Evolutionary conservation across 805 yeast genomes (phyloP).

Genomic region (Pichia cephalocereana): DNA sequence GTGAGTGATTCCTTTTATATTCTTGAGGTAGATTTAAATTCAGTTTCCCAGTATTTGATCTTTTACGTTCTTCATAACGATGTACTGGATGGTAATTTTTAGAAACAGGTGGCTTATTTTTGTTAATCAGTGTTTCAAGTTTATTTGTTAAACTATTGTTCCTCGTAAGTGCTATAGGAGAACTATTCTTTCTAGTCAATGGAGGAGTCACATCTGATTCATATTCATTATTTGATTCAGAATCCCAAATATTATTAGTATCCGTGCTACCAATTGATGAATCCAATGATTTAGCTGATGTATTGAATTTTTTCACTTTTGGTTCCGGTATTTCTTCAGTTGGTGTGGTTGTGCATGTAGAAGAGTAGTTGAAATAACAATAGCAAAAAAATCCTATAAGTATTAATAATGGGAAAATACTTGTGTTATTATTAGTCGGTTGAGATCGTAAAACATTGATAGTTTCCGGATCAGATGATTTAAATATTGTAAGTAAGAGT

Average conservation of each 20-base stretch:
- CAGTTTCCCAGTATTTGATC: not conserved
- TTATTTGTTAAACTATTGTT: not conserved
- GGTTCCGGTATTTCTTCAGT: no score
- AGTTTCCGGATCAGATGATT: not conserved
- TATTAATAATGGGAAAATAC: no score
- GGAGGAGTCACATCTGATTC: conserved; percentile 1
- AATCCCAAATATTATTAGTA: not conserved
- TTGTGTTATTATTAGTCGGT: not conserved
- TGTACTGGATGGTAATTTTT: not conserved
- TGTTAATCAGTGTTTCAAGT: not conserved
- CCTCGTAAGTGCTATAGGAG: not conserved
- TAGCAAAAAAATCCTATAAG: no score
- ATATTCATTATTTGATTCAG: not conserved
- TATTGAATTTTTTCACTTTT: no score
- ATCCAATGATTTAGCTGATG: no score
- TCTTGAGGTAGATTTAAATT: not conserved
- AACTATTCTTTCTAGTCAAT: not conserved
- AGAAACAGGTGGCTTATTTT: no score
- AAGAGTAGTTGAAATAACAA: no score
- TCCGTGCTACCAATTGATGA: not conserved
- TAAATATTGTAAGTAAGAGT: conserved; percentile 1
- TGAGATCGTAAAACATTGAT: not conserved
- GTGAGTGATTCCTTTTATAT: not conserved
- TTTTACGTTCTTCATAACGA: not conserved
- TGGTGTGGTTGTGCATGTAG: no score